Conservation (phyloP, 202 grass and related monocot species). For the Eragrostis tef region DNA sequence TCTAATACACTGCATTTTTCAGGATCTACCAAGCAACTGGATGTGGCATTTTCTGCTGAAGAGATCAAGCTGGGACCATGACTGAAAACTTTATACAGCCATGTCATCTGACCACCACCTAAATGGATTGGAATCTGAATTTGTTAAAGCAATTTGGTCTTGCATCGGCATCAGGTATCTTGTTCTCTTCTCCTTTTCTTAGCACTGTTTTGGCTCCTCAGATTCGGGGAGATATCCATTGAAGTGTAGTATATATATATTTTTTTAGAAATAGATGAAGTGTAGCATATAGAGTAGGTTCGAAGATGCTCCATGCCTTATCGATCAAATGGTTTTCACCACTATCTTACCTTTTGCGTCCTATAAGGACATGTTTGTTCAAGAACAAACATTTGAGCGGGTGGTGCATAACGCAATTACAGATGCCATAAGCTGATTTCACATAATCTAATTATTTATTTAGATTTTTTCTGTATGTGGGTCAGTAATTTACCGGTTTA, state of each 20-base stretch:
- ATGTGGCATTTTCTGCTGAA: no score
- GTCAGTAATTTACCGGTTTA: no score
- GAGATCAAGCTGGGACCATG: no score
- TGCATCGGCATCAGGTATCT: conserved; percentile 48
- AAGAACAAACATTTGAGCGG: neutral
- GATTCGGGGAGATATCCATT: conserved; percentile 10
- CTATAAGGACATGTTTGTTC: neutral
- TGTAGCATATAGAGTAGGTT: neutral
- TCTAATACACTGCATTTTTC: conserved; percentile 21
- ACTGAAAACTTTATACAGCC: conserved; percentile 26
- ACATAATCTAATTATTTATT: neutral
- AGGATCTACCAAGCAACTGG: conserved; percentile 6
- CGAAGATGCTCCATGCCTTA: conserved; percentile 21
- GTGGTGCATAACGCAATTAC: neutral
- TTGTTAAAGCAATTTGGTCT: conserved; percentile 5
- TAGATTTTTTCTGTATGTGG: neutral
- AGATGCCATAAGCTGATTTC: neutral
- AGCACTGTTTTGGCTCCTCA: conserved; percentile 12
- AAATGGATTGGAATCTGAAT: conserved; percentile 7
- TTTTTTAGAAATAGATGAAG: neutral
- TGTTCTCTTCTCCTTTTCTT: conserved; percentile 47
- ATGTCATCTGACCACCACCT: neutral
- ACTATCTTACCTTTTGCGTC: neutral
- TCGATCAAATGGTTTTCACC: neutral
- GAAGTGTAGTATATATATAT: neutral